Conservation (phyloP, 2,329 filamentous ascomycete species). For the Trichoderma sp. region DNA sequence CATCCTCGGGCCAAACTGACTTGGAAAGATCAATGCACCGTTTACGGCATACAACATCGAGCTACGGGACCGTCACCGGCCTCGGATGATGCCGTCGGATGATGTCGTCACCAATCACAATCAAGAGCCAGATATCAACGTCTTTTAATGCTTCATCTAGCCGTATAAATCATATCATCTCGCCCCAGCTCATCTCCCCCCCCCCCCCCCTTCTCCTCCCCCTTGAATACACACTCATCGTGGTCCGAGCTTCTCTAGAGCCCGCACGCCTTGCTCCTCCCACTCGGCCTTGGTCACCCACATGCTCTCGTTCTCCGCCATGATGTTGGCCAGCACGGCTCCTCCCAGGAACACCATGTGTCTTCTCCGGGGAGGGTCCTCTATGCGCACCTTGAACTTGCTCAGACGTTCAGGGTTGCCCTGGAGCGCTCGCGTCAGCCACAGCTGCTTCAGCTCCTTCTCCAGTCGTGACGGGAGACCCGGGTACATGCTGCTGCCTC, state of each 20-base stretch:
- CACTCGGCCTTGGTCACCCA: slow-evolving; percentile 98
- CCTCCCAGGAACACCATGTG: slow-evolving; percentile 99
- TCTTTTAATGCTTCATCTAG: slow-evolving; percentile 17
- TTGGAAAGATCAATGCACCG: no score
- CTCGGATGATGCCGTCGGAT: no score
- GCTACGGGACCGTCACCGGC: no score
- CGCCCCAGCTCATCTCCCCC: neutral
- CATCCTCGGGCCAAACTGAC: no score
- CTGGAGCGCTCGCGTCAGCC: slow-evolving; percentile 85
- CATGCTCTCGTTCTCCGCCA: slow-evolving; percentile 98
- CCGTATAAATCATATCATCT: neutral
- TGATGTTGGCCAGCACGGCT: slow-evolving; percentile 95
- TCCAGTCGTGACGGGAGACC: slow-evolving; percentile 90
- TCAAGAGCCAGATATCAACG: neutral
- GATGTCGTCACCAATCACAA: neutral
- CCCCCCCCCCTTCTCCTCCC: no score
- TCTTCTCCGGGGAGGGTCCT: slow-evolving; percentile 89
- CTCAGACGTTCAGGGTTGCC: slow-evolving; percentile 89
- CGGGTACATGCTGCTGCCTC: slow-evolving; percentile 98
- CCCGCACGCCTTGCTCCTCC: slow-evolving; percentile 83
- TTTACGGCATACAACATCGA: no score
- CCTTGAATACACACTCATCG: slow-evolving; percentile 57
- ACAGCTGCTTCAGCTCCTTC: slow-evolving; percentile 98
- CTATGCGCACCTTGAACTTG: slow-evolving; percentile 99
- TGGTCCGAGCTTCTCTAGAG: slow-evolving; percentile 88